Evolutionary conservation across 495 filamentous ascomycete genomes (phyloP).

Genomic region (Aspergillus steynii): DNA sequence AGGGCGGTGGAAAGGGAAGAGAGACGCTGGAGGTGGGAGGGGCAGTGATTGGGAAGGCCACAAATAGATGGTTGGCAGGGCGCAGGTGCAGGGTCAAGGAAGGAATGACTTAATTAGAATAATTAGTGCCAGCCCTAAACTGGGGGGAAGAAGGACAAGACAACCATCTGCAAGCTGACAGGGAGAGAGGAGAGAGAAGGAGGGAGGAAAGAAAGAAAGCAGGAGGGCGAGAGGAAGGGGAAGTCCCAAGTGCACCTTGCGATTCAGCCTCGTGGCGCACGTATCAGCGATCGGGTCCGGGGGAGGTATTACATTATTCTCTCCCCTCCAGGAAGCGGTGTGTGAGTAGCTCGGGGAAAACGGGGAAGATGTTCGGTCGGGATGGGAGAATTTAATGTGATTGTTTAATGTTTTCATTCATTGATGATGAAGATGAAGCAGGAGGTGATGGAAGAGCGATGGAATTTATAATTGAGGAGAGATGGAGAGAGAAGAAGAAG

Average conservation of each 20-base stretch:
- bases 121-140: neutral
- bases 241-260: constrained; percentile 21
- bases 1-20: constrained; percentile 6
- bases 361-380: too few species aligned
- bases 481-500: neutral
- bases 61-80: neutral
- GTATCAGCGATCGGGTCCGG: constrained; percentile 15
- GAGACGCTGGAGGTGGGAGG: neutral
- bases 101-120: neutral
- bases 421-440: neutral
- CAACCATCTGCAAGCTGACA: neutral
- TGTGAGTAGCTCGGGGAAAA: neutral
- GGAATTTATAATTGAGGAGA: neutral
- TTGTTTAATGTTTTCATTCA: too few species aligned
- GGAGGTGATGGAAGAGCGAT: neutral
- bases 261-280: constrained; percentile 33
- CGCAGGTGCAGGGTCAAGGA: neutral
- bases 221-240: constrained; percentile 13
- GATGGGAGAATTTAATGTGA: neutral
- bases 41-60: constrained; percentile 1
- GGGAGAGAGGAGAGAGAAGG: constrained; percentile 8
- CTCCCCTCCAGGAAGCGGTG: neutral
- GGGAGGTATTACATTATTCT: constrained; percentile 25
- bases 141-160: neutral
- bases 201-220: constrained; percentile 7